A percentile compares a stretch with the other conserved stretches of the same genome.
Evolutionary conservation across 257 asterid genomes (phyloP).

Genomic region (Vinca minor): DNA sequence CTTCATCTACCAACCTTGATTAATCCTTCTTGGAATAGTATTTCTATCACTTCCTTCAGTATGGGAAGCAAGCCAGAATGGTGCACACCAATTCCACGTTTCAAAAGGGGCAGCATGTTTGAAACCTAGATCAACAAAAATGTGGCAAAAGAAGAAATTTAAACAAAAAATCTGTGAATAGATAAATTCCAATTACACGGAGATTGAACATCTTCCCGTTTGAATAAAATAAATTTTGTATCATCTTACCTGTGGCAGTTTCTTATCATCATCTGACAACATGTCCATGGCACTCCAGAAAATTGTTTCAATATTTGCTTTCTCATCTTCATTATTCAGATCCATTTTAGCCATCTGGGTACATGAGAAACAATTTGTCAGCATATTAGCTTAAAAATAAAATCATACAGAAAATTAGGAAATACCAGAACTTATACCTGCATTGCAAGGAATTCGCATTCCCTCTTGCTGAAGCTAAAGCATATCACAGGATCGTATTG

Average conservation of each 20-base stretch:
- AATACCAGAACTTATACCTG: slow-evolving; percentile 44
- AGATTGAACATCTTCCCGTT: neutral
- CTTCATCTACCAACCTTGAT: slow-evolving; percentile 61
- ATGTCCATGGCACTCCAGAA: slow-evolving; percentile 99
- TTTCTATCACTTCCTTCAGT: slow-evolving; percentile 93
- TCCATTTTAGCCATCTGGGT: slow-evolving; percentile 93
- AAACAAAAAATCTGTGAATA: too few relatives aligned
- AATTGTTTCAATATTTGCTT: slow-evolving; percentile 69
- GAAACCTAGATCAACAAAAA: slow-evolving; percentile 47
- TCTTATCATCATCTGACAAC: slow-evolving; percentile 95
- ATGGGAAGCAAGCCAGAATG: slow-evolving; percentile 99
- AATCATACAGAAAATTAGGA: neutral
- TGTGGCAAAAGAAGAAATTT: slow-evolving; percentile 6
- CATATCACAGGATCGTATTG: slow-evolving; percentile 99
- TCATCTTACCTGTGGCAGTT: slow-evolving; percentile 73
- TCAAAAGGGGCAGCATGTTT: slow-evolving; percentile 84
- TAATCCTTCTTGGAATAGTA: slow-evolving; percentile 92
- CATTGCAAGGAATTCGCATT: slow-evolving; percentile 97
- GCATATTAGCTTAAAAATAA: neutral
- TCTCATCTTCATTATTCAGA: slow-evolving; percentile 78
- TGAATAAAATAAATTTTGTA: slow-evolving; percentile 1
- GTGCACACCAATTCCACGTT: slow-evolving; percentile 97
- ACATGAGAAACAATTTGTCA: slow-evolving; percentile 9
- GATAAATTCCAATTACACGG: too few relatives aligned
- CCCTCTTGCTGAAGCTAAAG: slow-evolving; percentile 99